Percentiles rank a stretch among this genome's conserved stretches.
phyloP scores from a whole-genome alignment of 495 filamentous ascomycete species.

The Umbilicaria muhlenbergii region DNA sequence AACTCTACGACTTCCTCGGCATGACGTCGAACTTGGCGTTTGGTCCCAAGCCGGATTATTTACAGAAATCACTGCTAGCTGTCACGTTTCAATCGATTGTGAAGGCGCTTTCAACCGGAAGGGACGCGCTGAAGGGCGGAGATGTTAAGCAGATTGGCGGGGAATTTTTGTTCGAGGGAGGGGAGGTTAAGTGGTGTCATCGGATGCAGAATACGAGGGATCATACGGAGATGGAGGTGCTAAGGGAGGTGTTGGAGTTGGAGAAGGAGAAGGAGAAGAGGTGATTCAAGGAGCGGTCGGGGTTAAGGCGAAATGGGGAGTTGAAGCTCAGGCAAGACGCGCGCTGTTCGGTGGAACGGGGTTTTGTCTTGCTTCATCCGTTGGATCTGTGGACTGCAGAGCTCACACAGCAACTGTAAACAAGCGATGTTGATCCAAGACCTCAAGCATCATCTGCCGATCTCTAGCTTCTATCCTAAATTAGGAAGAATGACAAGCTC shows the following conservation, averaged over 20 bases:
- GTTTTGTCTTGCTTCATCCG: too few relatives aligned
- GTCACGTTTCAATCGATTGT: conserved; percentile 32
- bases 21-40: conserved; percentile 50
- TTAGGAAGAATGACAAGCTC: too few relatives aligned
- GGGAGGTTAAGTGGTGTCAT: conserved; percentile 62
- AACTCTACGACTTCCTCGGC: conserved; percentile 54
- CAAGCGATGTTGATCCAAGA: too few relatives aligned
- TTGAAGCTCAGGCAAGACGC: too few relatives aligned
- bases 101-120: conserved; percentile 33
- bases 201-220: conserved; percentile 69
- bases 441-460: too few relatives aligned
- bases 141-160: conserved; percentile 61
- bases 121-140: conserved; percentile 48
- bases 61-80: conserved; percentile 31
- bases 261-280: conserved; percentile 24
- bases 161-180: conserved; percentile 69
- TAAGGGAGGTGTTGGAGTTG: conserved; percentile 46
- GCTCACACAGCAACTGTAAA: too few relatives aligned
- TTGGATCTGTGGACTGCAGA: too few relatives aligned
- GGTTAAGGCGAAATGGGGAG: too few relatives aligned
- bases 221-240: conserved; percentile 52
- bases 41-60: conserved; percentile 52
- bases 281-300: too few relatives aligned
- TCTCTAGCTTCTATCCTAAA: too few relatives aligned
- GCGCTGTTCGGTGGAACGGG: too few relatives aligned